Conservation (phyloP, 495 filamentous ascomycete genomes). For the Lasiosphaeria miniovina region DNA sequence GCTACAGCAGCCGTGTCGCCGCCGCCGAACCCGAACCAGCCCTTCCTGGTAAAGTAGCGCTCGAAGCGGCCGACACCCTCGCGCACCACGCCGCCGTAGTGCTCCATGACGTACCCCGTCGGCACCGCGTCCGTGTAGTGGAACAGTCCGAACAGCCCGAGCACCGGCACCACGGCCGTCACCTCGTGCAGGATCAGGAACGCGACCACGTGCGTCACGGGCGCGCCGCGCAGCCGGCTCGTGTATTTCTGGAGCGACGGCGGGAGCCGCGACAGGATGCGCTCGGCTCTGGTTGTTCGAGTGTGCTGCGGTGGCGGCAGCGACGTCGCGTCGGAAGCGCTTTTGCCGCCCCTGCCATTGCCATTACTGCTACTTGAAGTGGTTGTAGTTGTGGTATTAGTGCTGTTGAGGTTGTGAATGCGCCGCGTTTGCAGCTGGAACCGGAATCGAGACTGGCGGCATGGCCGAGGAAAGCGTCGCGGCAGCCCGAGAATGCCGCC, state of each 20-base stretch:
- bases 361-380: background rate
- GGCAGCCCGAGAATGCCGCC: too few species aligned
- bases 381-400: too few species aligned
- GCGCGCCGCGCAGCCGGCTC: conserved; percentile 65
- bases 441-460: too few species aligned
- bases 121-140: conserved; percentile 70
- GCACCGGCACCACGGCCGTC: conserved; percentile 77
- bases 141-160: conserved; percentile 71
- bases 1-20: background rate
- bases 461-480: too few species aligned
- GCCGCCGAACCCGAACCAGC: conserved; percentile 46
- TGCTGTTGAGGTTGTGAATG: too few species aligned
- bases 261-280: conserved; percentile 59
- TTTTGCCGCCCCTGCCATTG: background rate
- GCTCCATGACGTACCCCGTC: conserved; percentile 41
- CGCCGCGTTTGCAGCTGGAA: too few species aligned
- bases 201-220: conserved; percentile 75
- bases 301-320: background rate
- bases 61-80: conserved; percentile 46
- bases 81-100: conserved; percentile 38
- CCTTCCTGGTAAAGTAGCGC: conserved; percentile 43
- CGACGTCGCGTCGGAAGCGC: background rate
- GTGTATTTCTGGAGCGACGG: conserved; percentile 60
- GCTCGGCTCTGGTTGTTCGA: conserved; percentile 42
- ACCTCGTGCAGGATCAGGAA: conserved; percentile 91